phyloP scores from a whole-genome alignment of 768 basidiomycete species.

The Neoboletus magnificus region DNA sequence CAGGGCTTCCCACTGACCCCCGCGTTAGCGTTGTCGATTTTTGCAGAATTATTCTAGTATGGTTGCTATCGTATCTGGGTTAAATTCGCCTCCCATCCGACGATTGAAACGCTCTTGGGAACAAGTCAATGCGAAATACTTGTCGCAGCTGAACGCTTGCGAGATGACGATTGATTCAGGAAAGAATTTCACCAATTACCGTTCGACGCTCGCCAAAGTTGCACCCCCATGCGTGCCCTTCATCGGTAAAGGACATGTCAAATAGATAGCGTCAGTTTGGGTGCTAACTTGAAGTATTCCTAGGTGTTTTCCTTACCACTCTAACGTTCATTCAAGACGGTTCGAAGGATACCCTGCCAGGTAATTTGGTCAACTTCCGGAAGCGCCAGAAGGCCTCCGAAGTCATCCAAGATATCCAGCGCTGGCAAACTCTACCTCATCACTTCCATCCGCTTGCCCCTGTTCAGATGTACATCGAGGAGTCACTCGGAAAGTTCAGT shows the following conservation, averaged over 20 bases:
- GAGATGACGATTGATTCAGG: constrained; percentile 90
- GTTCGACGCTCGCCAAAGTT: constrained; percentile 74
- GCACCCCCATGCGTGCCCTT: constrained; percentile 96
- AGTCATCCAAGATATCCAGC: constrained; percentile 94
- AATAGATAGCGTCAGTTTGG: background rate
- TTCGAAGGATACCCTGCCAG: constrained; percentile 78
- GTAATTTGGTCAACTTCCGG: constrained; percentile 86
- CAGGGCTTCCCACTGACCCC: background rate
- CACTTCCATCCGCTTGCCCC: constrained; percentile 68
- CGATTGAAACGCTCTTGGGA: constrained; percentile 95
- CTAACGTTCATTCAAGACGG: constrained; percentile 99
- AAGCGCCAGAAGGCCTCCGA: constrained; percentile 96
- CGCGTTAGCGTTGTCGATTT: constrained; percentile 74
- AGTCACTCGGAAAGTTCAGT: constrained; percentile 67
- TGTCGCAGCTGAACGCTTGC: constrained; percentile 71
- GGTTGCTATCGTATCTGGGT: constrained; percentile 91
- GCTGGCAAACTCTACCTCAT: constrained; percentile 90
- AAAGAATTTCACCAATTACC: constrained; percentile 93
- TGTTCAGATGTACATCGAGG: constrained; percentile 75
- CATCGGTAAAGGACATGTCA: constrained; percentile 59
- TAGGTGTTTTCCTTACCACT: constrained; percentile 94
- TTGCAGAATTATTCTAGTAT: constrained; percentile 97
- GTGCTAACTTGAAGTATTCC: background rate
- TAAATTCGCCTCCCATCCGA: constrained; percentile 91
- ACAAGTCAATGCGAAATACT: constrained; percentile 70